Evolutionary conservation across 345 rosid species (phyloP).

Genomic region (Brassica rapa): DNA sequence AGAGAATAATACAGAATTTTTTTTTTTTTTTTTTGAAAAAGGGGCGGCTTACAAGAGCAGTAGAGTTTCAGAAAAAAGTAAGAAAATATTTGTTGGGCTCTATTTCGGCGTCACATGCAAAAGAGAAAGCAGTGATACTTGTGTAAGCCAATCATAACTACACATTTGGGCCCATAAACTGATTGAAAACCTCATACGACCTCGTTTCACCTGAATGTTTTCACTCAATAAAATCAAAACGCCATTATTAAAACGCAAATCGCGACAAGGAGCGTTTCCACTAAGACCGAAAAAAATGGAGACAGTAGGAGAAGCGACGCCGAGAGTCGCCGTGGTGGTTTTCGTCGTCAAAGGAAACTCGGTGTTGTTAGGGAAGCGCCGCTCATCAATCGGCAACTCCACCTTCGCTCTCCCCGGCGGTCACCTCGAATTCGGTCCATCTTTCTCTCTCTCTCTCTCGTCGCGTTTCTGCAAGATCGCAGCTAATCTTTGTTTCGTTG

Average conservation of each 20-base stretch:
- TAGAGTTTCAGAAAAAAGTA: too few relatives aligned
- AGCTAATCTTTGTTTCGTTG: background rate
- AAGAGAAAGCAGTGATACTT: background rate
- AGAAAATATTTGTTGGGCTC: too few relatives aligned
- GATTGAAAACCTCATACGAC: background rate
- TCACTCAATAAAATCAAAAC: too few relatives aligned
- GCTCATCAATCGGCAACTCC: constrained; percentile 63
- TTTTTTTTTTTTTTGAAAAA: too few relatives aligned
- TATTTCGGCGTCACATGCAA: background rate
- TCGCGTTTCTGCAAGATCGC: background rate
- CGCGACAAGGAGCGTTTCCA: background rate
- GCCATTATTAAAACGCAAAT: background rate
- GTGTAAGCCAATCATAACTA: background rate
- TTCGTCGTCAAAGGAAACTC: constrained; percentile 65
- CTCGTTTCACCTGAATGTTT: background rate
- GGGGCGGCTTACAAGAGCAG: too few relatives aligned
- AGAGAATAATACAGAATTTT: too few relatives aligned
- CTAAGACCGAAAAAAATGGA: constrained; percentile 5
- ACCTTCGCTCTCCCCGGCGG: constrained; percentile 95
- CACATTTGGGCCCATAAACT: background rate
- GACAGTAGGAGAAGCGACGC: constrained; percentile 32
- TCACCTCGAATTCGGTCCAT: constrained; percentile 85
- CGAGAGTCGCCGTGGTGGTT: constrained; percentile 73
- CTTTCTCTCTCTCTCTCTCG: constrained; percentile 21
- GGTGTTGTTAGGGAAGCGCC: constrained; percentile 58